Percentiles rank a stretch among this genome's conserved stretches.
phyloP scores from a whole-genome alignment of 768 basidiomycete genomes.

The Astraeus odoratus region DNA sequence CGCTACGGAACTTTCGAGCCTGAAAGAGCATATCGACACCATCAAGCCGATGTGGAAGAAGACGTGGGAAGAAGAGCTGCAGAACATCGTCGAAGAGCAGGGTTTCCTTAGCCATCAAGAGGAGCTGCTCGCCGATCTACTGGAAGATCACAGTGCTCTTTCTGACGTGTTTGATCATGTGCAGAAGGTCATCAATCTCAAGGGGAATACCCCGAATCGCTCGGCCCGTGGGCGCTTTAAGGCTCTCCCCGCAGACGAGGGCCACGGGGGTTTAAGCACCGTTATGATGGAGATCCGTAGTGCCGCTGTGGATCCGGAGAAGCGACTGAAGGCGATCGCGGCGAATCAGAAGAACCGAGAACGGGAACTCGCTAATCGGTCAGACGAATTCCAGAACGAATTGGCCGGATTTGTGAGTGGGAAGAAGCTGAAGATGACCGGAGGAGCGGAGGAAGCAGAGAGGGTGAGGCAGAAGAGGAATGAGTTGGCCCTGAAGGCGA shows the following conservation, averaged over 20 bases:
- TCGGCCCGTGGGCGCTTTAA: slow-evolving; percentile 43
- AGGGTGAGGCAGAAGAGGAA: slow-evolving; percentile 79
- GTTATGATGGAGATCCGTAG: slow-evolving; percentile 91
- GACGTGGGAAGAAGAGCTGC: slow-evolving; percentile 95
- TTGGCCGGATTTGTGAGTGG: slow-evolving; percentile 78
- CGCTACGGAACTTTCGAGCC: slow-evolving; percentile 61
- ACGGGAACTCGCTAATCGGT: slow-evolving; percentile 61
- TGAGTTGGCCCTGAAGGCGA: slow-evolving; percentile 80
- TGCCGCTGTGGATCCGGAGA: slow-evolving; percentile 73
- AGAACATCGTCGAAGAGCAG: slow-evolving; percentile 96
- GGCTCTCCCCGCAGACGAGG: slow-evolving; percentile 60
- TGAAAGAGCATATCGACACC: slow-evolving; percentile 80
- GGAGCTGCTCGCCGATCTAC: slow-evolving; percentile 79
- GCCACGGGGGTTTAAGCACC: slow-evolving; percentile 56
- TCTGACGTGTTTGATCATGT: slow-evolving; percentile 84
- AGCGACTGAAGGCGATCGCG: slow-evolving; percentile 87
- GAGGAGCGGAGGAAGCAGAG: slow-evolving; percentile 88
- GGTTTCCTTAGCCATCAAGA: slow-evolving; percentile 91
- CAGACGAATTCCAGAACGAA: slow-evolving; percentile 84
- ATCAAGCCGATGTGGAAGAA: slow-evolving; percentile 98
- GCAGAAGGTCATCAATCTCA: slow-evolving; percentile 76
- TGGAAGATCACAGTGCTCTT: slow-evolving; percentile 91
- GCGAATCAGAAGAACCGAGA: slow-evolving; percentile 77
- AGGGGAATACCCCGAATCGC: slow-evolving; percentile 40
- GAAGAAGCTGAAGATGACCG: slow-evolving; percentile 92